These are phyloP conservation scores for Myriosclerotinia scirpicola DNA, from an alignment of 2,329 filamentous ascomycete genomes.

Conservation along the genomic window DNA sequence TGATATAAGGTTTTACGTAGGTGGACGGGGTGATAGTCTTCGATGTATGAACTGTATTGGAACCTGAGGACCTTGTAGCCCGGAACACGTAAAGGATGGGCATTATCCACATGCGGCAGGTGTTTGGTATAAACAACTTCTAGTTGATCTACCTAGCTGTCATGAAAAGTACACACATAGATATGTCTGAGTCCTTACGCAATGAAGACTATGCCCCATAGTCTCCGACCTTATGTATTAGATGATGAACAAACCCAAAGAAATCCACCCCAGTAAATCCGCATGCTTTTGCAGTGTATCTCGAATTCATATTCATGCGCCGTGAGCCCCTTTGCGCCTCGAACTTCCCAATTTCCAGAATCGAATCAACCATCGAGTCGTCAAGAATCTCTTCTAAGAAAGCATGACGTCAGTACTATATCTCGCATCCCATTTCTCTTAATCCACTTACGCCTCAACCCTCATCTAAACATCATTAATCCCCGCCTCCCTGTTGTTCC, in stretches of 20 bases:
- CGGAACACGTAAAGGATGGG: not conserved
- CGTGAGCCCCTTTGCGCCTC: not conserved
- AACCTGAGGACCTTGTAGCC: not conserved
- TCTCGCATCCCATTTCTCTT: not conserved
- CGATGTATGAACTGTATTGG: not conserved
- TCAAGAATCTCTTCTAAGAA: not conserved
- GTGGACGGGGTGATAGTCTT: not conserved
- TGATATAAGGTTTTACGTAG: not conserved
- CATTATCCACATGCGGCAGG: not conserved
- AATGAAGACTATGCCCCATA: not conserved
- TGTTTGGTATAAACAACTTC: not conserved
- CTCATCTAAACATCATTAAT: not conserved
- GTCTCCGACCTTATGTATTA: not conserved
- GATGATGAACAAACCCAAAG: not conserved
- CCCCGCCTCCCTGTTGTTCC: slow-evolving; percentile 6
- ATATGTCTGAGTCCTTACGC: not conserved
- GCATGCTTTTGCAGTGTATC: not conserved
- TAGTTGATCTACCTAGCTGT: too few species aligned
- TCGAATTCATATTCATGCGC: not conserved
- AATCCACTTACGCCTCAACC: not conserved
- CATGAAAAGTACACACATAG: not conserved
- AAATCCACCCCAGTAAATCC: not conserved
- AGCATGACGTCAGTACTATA: not conserved
- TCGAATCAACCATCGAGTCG: not conserved
- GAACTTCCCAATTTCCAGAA: not conserved